phyloP scores from a whole-genome alignment of 768 basidiomycete species.

The Mycena crocata region DNA sequence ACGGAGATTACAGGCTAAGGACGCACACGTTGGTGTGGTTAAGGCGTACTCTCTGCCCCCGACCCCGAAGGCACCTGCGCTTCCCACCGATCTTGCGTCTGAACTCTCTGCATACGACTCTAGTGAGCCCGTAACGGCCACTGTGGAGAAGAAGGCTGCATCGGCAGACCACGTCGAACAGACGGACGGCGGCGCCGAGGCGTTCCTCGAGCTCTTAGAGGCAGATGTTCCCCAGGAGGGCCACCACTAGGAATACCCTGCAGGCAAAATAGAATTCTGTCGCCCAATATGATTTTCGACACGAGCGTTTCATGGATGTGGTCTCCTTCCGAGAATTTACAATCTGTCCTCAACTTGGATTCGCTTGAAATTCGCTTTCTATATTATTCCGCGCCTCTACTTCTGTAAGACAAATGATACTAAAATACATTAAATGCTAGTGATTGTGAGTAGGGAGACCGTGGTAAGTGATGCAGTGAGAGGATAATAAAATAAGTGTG shows the following conservation, averaged over 20 bases:
- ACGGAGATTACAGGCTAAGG: slow-evolving; percentile 72
- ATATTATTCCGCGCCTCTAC: slow-evolving; percentile 27
- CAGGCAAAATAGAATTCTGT: slow-evolving; percentile 28
- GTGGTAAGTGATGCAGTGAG: slow-evolving; percentile 24
- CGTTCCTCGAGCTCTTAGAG: slow-evolving; percentile 85
- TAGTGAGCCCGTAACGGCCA: slow-evolving; percentile 72
- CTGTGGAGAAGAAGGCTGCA: slow-evolving; percentile 45
- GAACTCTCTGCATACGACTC: slow-evolving; percentile 90
- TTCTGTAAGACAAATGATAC: slow-evolving; percentile 12
- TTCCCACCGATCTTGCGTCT: slow-evolving; percentile 88
- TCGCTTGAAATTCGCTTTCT: not conserved
- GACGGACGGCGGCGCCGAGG: slow-evolving; percentile 71
- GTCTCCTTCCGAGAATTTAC: too few species aligned
- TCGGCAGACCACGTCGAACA: slow-evolving; percentile 50
- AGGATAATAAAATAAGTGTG: slow-evolving; percentile 17
- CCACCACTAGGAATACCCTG: slow-evolving; percentile 52
- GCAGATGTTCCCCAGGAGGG: slow-evolving; percentile 79
- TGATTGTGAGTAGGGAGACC: slow-evolving; percentile 28
- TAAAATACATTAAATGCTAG: slow-evolving; percentile 34
- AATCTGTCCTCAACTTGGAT: too few species aligned
- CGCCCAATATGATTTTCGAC: not conserved
- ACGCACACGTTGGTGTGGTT: slow-evolving; percentile 90
- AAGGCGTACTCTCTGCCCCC: slow-evolving; percentile 84
- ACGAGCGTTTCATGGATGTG: not conserved
- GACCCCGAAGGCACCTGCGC: slow-evolving; percentile 76